Base-by-base conservation (phyloP, 1,139 yeast species). In the Taphrina confusa region DNA sequence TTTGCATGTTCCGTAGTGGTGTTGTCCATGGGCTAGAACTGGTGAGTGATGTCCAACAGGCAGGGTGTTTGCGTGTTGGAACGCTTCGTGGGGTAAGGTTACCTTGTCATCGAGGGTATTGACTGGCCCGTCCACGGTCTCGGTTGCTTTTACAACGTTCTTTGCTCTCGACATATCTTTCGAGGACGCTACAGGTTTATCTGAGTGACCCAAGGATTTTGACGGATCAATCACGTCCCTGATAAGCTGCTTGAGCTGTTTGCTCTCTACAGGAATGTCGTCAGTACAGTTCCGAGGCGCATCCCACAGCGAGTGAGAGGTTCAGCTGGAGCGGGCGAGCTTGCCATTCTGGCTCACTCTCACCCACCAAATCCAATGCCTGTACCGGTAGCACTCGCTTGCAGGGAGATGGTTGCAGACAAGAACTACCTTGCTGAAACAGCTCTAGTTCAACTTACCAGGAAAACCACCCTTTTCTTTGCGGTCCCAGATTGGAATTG, bases 391-490 rank as follows among this genome's bases (percentile, higher is more conserved):
- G n/a, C n/a, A n/a, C n/a, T n/a, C n/a, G n/a, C n/a, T n/a, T n/a
- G n/a, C n/a, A n/a, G n/a, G n/a, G n/a, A n/a, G n/a, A n/a, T n/a
- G n/a, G n/a, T n/a, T n/a, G n/a, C n/a, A n/a, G n/a, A 12, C 11
- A 30, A 12, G 33, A 9, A 30, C 12, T 30, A 30, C 33, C 33
- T 12, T 30, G 9, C 12, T 9, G 11, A 30, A 30, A 30, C 33
- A 12, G 33, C 31, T 42, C n/a, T 23, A 25, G 14, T 12, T 12
- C 31, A 1, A 61, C 67, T n/a, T 61, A 68, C 70, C 72, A 4
- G 85, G 86, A 69, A 83, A 83, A 23, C 87, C 86, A n/a, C 78
- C 80, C 31, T 78, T 72, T 5, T 62, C 65, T 31, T 72, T 75
- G 16, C 87, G 73, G 65, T 83, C 86, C 87, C 87, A 83, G 2